These are phyloP conservation scores for Sechiopsis laciniata DNA, from an alignment of 306 rosid species.

Conservation along the genomic window DNA sequence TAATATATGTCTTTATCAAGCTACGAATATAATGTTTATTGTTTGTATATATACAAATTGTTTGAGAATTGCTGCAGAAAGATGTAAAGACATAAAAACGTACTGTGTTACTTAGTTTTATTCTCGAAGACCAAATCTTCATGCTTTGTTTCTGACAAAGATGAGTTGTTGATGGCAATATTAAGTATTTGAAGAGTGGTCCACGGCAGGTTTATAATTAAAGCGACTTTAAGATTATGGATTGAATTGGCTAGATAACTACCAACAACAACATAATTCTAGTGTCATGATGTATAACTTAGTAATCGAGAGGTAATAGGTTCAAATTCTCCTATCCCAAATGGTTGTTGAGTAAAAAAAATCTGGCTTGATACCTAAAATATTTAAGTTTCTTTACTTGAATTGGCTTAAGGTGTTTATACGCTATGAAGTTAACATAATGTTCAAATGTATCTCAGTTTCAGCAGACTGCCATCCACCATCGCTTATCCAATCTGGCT, in stretches of 20 bases:
- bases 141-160: background rate
- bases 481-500: conserved; percentile 33
- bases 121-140: background rate
- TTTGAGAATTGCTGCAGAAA: background rate
- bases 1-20: too few species aligned
- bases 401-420: background rate
- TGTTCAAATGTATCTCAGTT: conserved; percentile 5
- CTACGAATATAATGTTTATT: too few species aligned
- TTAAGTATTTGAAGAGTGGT: background rate
- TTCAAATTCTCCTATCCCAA: too few species aligned
- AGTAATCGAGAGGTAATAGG: too few species aligned
- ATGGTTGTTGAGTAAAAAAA: too few species aligned
- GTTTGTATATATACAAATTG: background rate
- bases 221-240: background rate
- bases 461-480: conserved; percentile 29
- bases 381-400: background rate
- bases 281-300: too few species aligned
- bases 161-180: background rate
- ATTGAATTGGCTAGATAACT: background rate
- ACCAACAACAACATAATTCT: too few species aligned
- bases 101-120: background rate
- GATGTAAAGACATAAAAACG: background rate
- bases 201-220: background rate
- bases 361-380: too few species aligned
- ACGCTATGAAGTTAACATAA: conserved; percentile 8